These are phyloP conservation scores for Zea mays DNA, from an alignment of 176 grass and related monocot species.

Conservation along the genomic window Zm-B73-REFERENCE-NAM-5.0 NC_050105.1:144197001-144197500, in stretches of 20 bases:
- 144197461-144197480: slow-evolving; percentile 35
- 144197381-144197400: slow-evolving; percentile 23
- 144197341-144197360: background rate
- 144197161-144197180: too few species aligned
- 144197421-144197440: slow-evolving; percentile 32
- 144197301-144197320: background rate
- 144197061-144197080: too few species aligned
- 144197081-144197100: background rate
- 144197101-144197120: background rate
- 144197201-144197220: too few species aligned
- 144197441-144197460: background rate
- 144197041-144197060: slow-evolving; percentile 17
- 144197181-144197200: too few species aligned
- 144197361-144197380: background rate
- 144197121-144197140: too few species aligned
- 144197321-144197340: background rate
- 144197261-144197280: background rate
- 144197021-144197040: slow-evolving; percentile 19
- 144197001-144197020: too few species aligned
- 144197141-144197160: too few species aligned
- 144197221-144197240: too few species aligned
- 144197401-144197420: background rate
- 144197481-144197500: slow-evolving; percentile 16
- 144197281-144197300: background rate
- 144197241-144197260: too few species aligned